Evolutionary conservation across 768 basidiomycete species (phyloP).

Genomic region (Tulasnella sp.): DNA sequence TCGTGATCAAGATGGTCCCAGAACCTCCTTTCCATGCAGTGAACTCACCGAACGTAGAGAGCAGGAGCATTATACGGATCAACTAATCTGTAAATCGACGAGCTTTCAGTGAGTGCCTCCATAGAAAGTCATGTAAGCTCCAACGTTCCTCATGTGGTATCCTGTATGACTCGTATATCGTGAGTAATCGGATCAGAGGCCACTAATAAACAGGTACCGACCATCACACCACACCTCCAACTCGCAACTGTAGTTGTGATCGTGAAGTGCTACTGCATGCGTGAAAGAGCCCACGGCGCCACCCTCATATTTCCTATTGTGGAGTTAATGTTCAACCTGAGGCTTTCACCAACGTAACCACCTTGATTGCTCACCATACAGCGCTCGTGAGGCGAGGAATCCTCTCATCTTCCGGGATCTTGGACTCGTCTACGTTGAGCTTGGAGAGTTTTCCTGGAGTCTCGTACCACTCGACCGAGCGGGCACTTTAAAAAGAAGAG

Average conservation of each 20-base stretch:
- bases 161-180: neutral
- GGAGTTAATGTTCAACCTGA: neutral
- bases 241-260: constrained; percentile 87
- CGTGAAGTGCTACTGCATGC: constrained; percentile 86
- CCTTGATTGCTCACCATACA: constrained; percentile 46
- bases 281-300: constrained; percentile 90
- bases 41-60: constrained; percentile 47
- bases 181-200: constrained; percentile 36
- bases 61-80: constrained; percentile 92
- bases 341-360: neutral
- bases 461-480: constrained; percentile 89
- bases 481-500: constrained; percentile 40
- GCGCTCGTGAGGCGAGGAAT: constrained; percentile 91
- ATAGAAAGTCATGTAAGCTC: neutral
- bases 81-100: constrained; percentile 22
- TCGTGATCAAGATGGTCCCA: no score
- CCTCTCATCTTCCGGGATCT: constrained; percentile 76
- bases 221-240: constrained; percentile 92
- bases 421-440: constrained; percentile 71
- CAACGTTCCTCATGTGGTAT: constrained; percentile 22
- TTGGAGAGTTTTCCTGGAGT: constrained; percentile 75
- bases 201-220: constrained; percentile 61
- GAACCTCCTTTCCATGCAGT: no score
- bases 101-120: no score
- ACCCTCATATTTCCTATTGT: constrained; percentile 67